phyloP scores from a whole-genome alignment of 352 stramenopile genomes.

The Globisporangium spiculum region DNA sequence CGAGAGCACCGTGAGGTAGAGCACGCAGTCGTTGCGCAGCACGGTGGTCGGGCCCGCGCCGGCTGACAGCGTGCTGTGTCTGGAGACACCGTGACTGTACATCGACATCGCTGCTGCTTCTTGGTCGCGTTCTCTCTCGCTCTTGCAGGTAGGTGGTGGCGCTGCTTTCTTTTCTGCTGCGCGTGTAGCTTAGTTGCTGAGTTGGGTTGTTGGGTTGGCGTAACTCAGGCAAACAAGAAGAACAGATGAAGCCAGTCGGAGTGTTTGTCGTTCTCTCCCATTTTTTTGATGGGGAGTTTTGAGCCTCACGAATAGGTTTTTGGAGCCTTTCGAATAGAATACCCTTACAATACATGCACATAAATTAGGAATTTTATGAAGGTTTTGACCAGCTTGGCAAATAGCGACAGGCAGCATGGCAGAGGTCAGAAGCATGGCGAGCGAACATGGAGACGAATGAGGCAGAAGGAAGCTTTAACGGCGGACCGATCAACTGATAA shows the following conservation, averaged over 20 bases:
- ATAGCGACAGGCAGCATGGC: not conserved
- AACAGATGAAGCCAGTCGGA: constrained; percentile 9
- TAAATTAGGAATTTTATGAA: too few species aligned
- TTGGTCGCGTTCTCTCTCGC: not conserved
- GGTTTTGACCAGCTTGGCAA: too few species aligned
- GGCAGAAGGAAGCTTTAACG: not conserved
- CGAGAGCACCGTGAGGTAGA: constrained; percentile 66
- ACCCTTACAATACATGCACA: too few species aligned
- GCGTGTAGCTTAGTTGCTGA: not conserved
- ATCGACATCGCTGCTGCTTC: constrained; percentile 4
- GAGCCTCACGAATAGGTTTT: not conserved
- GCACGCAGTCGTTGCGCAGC: constrained; percentile 66
- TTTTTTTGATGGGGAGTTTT: not conserved
- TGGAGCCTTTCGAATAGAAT: not conserved
- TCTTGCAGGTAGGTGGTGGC: not conserved
- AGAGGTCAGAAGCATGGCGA: not conserved
- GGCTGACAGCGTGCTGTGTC: constrained; percentile 17
- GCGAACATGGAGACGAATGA: not conserved
- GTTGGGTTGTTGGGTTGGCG: not conserved
- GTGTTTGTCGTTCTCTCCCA: constrained; percentile 13
- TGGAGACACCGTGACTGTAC: constrained; percentile 17
- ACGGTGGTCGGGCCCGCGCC: constrained; percentile 9
- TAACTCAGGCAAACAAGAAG: constrained; percentile 1
- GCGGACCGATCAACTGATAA: not conserved
- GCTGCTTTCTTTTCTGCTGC: not conserved